Base-by-base conservation (phyloP, 352 stramenopile genomes). In the Halophytophthora polymorphica region DNA sequence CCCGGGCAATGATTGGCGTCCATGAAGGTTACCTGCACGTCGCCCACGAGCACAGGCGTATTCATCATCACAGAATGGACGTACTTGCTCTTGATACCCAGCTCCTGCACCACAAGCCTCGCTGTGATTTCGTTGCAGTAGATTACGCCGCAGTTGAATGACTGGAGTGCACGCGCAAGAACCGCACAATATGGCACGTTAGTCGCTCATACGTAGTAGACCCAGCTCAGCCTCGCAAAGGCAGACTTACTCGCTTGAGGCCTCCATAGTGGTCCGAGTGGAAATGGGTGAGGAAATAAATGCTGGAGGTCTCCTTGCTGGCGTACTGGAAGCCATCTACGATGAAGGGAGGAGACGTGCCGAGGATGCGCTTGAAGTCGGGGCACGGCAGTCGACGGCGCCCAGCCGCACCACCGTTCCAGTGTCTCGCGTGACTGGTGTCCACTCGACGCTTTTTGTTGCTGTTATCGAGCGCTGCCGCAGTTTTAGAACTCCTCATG, bases 231-330 rank as follows among this genome's bases (percentile, higher is more conserved):
- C 29, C 12, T n/a, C 2, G n/a, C 17, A 38, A 17, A 14, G 33
- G 45, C 22, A 33, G 3, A 50, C 40, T 46, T 35, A 86, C 69
- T 52, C 86, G 90, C 3, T 67, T 73, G 21, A 99, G 86, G 1
- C 96, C 96, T 18, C 71, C 77, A 65, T 98, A 98, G 62, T 99
- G 96, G 69, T 99, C 96, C 11, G 83, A 95, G 71, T 99, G 96
- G 63, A 98, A 99, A 71, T 99, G 96, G 17, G 95, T 98, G 35
- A 99, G 77, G 53, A 99, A 98, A 52, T 98, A 98, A 41, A 90
- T 66, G 44, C 65, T 93, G 12, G 77, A 90, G 10, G 91, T 71
- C 33, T 75, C 37, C 36, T 83, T 83, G 38, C 62, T 86, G 2
- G 85, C 81, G 52, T 90, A 91, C n/a, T 74, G 64, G 50, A 96